Percentiles rank a stretch among this genome's conserved stretches.
phyloP scores from a whole-genome alignment of 2,329 filamentous ascomycete species.

The Beauveria sp. region DNA sequence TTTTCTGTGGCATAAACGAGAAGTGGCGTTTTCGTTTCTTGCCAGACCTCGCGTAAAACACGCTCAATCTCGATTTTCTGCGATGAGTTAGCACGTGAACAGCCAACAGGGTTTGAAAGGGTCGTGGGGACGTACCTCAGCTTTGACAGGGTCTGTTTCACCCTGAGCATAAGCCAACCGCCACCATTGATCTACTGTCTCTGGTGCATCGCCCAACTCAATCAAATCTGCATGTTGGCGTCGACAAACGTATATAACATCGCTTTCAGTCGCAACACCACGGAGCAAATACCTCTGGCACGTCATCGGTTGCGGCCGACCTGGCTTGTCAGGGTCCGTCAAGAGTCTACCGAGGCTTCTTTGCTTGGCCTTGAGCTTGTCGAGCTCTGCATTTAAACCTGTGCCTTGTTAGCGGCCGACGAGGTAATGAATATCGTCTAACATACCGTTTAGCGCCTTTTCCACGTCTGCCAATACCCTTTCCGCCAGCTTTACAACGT shows the following conservation, averaged over 20 bases:
- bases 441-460: conserved; percentile 28
- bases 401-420: conserved; percentile 15
- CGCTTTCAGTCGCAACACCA: conserved; percentile 39
- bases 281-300: conserved; percentile 43
- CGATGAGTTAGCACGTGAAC: conserved; percentile 14
- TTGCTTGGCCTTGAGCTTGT: conserved; percentile 26
- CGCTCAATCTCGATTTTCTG: conserved; percentile 41
- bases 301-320: conserved; percentile 28
- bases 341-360: conserved; percentile 31
- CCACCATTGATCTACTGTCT: conserved; percentile 47
- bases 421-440: background rate
- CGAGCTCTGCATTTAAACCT: conserved; percentile 25
- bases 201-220: conserved; percentile 29
- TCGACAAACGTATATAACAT: conserved; percentile 44
- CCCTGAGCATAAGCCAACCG: conserved; percentile 35
- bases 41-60: conserved; percentile 38
- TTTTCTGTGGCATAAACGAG: conserved; percentile 47
- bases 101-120: background rate
- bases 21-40: conserved; percentile 39
- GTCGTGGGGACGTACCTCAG: conserved; percentile 34
- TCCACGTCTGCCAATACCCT: conserved; percentile 28
- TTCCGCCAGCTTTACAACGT: conserved; percentile 26
- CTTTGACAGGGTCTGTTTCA: conserved; percentile 33
- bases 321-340: conserved; percentile 30
- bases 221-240: conserved; percentile 33